Conservation (phyloP, 2,329 filamentous ascomycete species). For the Samsoniella hepiali region DNA sequence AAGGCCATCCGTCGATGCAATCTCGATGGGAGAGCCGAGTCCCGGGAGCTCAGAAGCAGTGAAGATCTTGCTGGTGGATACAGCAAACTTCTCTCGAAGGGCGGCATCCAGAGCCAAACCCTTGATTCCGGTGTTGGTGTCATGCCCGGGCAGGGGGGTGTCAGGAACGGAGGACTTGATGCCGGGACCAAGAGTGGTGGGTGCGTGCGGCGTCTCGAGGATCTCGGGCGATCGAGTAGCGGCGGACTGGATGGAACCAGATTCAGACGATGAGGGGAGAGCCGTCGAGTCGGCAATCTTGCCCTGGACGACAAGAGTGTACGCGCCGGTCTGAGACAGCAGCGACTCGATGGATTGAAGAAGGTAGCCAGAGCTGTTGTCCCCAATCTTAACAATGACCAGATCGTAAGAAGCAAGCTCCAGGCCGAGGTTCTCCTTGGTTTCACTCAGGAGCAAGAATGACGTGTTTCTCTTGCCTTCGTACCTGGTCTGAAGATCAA, state of each 20-base stretch:
- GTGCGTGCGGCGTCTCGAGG: neutral
- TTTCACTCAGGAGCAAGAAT: conserved; percentile 3
- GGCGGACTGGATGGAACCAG: neutral
- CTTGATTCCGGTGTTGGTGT: neutral
- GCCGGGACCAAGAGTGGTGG: neutral
- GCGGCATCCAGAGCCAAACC: conserved; percentile 1
- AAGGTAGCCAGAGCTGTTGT: neutral
- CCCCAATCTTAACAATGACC: neutral
- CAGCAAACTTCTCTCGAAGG: neutral
- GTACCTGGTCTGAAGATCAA: conserved; percentile 5
- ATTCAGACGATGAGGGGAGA: neutral
- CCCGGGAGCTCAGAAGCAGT: neutral
- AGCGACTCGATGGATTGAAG: neutral
- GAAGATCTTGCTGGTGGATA: neutral
- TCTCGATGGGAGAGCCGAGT: neutral
- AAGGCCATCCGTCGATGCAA: neutral
- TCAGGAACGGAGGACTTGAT: neutral
- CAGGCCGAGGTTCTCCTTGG: neutral
- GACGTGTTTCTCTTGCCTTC: conserved; percentile 6
- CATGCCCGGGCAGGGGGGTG: neutral
- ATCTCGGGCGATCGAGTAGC: conserved; percentile 3
- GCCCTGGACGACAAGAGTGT: conserved; percentile 1
- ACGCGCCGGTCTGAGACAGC: neutral
- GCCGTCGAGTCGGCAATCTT: neutral
- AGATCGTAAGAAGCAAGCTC: neutral